phyloP scores from a whole-genome alignment of 202 grass and related monocot species.

The Dendrocalamus latiflorus region DNA sequence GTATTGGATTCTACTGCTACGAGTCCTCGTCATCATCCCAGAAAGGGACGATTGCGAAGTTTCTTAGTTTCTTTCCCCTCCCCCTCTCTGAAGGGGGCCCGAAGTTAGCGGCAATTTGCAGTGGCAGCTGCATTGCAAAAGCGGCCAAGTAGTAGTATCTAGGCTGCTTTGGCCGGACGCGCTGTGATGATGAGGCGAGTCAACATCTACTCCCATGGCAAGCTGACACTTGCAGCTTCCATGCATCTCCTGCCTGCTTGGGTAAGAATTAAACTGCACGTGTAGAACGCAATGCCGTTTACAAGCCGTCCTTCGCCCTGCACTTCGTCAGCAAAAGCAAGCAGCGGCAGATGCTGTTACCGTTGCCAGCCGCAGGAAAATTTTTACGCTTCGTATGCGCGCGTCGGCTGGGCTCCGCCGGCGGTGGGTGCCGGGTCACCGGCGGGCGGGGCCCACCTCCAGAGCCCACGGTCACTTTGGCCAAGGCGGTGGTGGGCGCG shows the following conservation, averaged over 20 bases:
- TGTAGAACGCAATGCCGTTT: background rate
- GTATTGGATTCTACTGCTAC: too few species aligned
- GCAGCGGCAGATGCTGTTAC: background rate
- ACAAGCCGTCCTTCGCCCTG: background rate
- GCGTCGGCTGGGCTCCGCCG: background rate
- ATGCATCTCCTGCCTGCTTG: background rate
- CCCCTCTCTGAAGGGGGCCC: too few species aligned
- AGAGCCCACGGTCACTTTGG: conserved; percentile 37
- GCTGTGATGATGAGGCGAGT: background rate
- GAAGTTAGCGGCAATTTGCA: too few species aligned
- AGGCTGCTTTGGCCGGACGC: too few species aligned
- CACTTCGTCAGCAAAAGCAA: background rate
- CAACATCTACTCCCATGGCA: background rate
- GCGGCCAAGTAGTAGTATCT: background rate
- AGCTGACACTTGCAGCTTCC: conserved; percentile 13
- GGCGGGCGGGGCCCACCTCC: background rate
- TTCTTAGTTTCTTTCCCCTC: too few species aligned
- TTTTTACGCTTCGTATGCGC: background rate
- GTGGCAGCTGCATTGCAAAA: background rate
- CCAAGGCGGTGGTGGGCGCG: background rate
- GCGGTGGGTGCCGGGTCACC: conserved; percentile 45
- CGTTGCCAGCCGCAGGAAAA: background rate
- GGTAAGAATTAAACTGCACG: background rate
- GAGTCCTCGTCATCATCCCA: too few species aligned
- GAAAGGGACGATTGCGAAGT: too few species aligned